Evolutionary conservation across 306 rosid species (phyloP), one percentile per base, ranked within the genome.

Genomic region (Mucuna pruriens): DNA sequence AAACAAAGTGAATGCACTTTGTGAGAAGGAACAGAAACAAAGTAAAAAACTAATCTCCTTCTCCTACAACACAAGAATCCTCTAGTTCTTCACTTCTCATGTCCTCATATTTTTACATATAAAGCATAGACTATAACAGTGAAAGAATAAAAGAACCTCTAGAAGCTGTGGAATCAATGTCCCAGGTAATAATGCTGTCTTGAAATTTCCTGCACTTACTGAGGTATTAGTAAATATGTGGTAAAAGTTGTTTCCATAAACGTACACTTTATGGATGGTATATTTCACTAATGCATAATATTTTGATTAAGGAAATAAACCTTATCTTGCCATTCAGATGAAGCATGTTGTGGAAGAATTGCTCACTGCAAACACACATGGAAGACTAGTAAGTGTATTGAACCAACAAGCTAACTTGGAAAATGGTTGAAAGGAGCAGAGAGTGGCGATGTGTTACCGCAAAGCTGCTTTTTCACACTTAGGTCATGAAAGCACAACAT

Each of bases 321-420:
- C 97, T 94, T 88, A 89, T 93, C 83, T 74, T 67, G 54, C 76
- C 61, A 82, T 92, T 92, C 55, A 92, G 86, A 74, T 86, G 91
- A 78, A 84, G 51, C 97, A 91, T 86, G 63, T 57, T 71, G 63
- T 76, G 31, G 58, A 89, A 84, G 83, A 90, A 89, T 63, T 86
- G 80, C 55, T 91, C 95, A 5, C 97, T 92, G 92, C 88, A 55
- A 34, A 76, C 58, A 74, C 23, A 62, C 42, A 62, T 7, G 25
- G 63, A 55, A 22, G 33, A 55, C 4, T 55, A 31, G 44, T 8
- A 62, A 31, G 44, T 6, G 1, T 16, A 16, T 7, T 12, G 10
- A 60, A 55, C 2, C 65, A 63, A 42, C 36, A 17, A 60, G 46
- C 51, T 23, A 29, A 69, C 51, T 31, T 34, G 76, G 19, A 15